These are phyloP conservation scores for Ogataea sp. DNA, from an alignment of 805 yeast species.

Conservation along the genomic window DNA sequence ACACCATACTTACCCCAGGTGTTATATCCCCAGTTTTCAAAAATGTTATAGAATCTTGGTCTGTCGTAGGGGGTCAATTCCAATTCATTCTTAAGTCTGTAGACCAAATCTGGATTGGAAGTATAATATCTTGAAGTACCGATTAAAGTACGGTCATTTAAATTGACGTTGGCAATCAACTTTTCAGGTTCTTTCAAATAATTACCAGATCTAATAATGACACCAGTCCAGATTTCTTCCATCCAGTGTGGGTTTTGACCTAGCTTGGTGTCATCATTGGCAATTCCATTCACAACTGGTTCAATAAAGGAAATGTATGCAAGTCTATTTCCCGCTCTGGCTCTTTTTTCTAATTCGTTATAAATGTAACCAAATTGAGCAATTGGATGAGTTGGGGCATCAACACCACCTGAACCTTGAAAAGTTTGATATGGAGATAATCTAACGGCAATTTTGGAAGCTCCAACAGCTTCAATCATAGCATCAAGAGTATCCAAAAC, in stretches of 20 bases:
- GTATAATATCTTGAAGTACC: constrained; percentile 26
- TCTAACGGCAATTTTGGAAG: constrained; percentile 35
- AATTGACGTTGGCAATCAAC: neutral
- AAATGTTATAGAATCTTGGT: constrained; percentile 26
- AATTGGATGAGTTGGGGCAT: constrained; percentile 22
- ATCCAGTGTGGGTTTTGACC: constrained; percentile 26
- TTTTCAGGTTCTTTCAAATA: neutral
- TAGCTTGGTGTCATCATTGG: constrained; percentile 1
- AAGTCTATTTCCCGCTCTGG: constrained; percentile 20
- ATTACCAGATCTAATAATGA: constrained; percentile 17
- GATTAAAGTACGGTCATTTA: constrained; percentile 26
- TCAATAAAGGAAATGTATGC: constrained; percentile 30
- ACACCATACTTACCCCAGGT: constrained; percentile 19
- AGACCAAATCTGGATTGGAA: constrained; percentile 31
- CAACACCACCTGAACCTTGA: constrained; percentile 29
- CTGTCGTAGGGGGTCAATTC: constrained; percentile 28
- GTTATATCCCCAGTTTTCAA: constrained; percentile 25
- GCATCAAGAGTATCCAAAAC: constrained; percentile 32
- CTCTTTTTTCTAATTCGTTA: constrained; percentile 26
- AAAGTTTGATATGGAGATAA: constrained; percentile 31
- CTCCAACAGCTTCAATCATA: constrained; percentile 26
- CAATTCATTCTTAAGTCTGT: constrained; percentile 23
- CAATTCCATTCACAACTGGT: constrained; percentile 33
- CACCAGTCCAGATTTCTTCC: constrained; percentile 29
- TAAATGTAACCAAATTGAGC: constrained; percentile 25